Percentiles rank a stretch among this genome's conserved stretches.
Conservation (phyloP, 2,329 filamentous ascomycete species). For the Scedosporium minutisporum region DNA sequence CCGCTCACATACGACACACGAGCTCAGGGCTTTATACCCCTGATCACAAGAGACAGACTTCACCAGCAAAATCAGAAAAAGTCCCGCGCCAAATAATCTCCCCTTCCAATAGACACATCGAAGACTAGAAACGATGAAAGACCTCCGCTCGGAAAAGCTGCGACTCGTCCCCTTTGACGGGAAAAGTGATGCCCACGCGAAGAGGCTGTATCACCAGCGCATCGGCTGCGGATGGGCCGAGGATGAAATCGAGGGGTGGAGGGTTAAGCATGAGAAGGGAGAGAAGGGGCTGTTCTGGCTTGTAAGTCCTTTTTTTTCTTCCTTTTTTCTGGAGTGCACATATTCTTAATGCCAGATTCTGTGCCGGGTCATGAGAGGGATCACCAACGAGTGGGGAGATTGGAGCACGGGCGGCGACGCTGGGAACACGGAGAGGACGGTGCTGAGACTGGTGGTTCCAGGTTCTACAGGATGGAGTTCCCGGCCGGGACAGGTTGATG, state of each 20-base stretch:
- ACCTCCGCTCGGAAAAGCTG: neutral
- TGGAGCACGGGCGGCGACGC: too few relatives aligned
- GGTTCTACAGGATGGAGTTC: neutral
- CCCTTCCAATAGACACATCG: too few relatives aligned
- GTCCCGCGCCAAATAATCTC: too few relatives aligned
- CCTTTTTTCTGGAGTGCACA: neutral
- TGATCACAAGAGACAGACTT: too few relatives aligned
- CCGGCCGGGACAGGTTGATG: neutral
- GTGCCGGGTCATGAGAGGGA: neutral
- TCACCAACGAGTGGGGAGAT: too few relatives aligned
- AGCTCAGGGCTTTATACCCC: too few relatives aligned
- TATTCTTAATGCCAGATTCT: neutral
- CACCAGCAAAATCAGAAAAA: too few relatives aligned
- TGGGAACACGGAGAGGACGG: neutral
- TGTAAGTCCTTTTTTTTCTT: slow-evolving; percentile 18
- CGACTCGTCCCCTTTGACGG: slow-evolving; percentile 35
- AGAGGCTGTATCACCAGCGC: slow-evolving; percentile 32
- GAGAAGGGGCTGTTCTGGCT: slow-evolving; percentile 30
- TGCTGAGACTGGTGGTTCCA: neutral
- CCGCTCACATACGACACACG: too few relatives aligned
- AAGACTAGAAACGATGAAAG: neutral
- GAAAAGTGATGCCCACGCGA: slow-evolving; percentile 24
- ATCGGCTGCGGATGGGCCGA: slow-evolving; percentile 34
- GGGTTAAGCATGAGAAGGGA: slow-evolving; percentile 21
- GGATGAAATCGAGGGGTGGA: slow-evolving; percentile 26